Evolutionary conservation across 2,329 filamentous ascomycete species (phyloP), one percentile per base, ranked within the genome.

Genomic region (Boeremia lycopersici): DNA sequence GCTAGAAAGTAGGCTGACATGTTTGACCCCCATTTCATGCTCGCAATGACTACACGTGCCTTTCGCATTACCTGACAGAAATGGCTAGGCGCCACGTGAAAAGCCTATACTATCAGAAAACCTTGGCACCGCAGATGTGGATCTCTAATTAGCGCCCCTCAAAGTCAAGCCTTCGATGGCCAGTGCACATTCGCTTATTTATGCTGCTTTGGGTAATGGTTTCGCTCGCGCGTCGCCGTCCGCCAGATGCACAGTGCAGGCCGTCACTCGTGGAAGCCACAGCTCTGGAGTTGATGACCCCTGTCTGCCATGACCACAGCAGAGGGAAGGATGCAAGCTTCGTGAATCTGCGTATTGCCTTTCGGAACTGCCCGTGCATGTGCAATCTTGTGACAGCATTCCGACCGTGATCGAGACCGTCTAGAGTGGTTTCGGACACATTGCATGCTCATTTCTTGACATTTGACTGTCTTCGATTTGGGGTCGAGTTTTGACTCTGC

Each of bases 261-360:
- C 48, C 53, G 53, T 55, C 41, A 44, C 63, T 65, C 56, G 62
- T 65, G 63, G 63, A 57, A 62, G 62, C 60, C 59, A 62, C 53
- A 58, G 41, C 43, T 31, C 36, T 17, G 33, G 39, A 41, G 28
- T 31, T 12, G 10, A 13, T 35, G 17, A 48, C 38, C 48, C 53
- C 47, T 48, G 53, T 39, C 23, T 39, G 19, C 33, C 38, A 28
- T 50, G 30, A 38, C 35, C 46, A 42, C 26, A 50, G 36, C 17
- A 49, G 15, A 49, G 30, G 29, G 26, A 28, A 46, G 35, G 34
- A 46, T 45, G 46, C 51, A 49, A 15, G 34, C 52, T 17, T 26
- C 13, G 23, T 48, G 35, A 19, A 12, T 29, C 25, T 38, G 41
- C 41, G 30, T 28, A 41, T 46, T 46, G 30, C 30, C 49, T 55